A percentile compares a stretch with the other conserved stretches of the same genome.
Evolutionary conservation across 2,329 filamentous ascomycete genomes (phyloP).

Genomic region (Pseudocercospora ulei): DNA sequence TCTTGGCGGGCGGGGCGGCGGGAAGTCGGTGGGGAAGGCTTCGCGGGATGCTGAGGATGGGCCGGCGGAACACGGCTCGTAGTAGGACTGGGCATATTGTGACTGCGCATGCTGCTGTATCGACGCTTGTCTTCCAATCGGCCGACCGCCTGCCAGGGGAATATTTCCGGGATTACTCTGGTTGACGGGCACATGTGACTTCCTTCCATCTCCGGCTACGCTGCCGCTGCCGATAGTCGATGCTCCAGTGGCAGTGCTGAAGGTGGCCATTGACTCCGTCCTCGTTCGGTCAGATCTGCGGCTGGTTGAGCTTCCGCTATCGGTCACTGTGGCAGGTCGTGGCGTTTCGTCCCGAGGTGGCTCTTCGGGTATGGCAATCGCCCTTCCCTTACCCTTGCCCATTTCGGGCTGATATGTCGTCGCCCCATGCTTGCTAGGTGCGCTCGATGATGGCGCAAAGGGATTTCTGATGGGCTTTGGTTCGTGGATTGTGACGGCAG

Average conservation of each 20-base stretch:
- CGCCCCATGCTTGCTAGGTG: neutral
- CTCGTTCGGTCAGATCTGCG: slow-evolving; percentile 12
- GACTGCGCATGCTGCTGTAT: neutral
- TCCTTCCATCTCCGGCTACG: slow-evolving; percentile 1
- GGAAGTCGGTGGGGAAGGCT: neutral
- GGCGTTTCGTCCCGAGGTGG: slow-evolving; percentile 2
- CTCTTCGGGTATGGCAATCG: slow-evolving; percentile 5
- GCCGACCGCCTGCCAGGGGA: slow-evolving; percentile 4
- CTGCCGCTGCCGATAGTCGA: slow-evolving; percentile 12
- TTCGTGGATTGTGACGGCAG: slow-evolving; percentile 6
- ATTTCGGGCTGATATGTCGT: slow-evolving; percentile 9
- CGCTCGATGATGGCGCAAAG: slow-evolving; percentile 1
- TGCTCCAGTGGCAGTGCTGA: slow-evolving; percentile 9
- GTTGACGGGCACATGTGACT: neutral
- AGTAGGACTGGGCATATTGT: no score
- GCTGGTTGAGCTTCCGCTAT: slow-evolving; percentile 11
- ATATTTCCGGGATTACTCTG: slow-evolving; percentile 6
- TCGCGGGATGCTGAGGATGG: slow-evolving; percentile 2
- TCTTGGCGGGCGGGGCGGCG: neutral
- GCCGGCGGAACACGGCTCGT: slow-evolving; percentile 4
- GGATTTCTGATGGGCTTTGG: slow-evolving; percentile 3
- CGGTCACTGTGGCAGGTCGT: slow-evolving; percentile 7
- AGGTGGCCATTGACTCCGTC: slow-evolving; percentile 11
- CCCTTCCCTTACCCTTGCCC: slow-evolving; percentile 15
- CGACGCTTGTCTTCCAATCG: slow-evolving; percentile 4